Conservation (phyloP, 83 land plant genomes). For the Picea abies region DNA sequence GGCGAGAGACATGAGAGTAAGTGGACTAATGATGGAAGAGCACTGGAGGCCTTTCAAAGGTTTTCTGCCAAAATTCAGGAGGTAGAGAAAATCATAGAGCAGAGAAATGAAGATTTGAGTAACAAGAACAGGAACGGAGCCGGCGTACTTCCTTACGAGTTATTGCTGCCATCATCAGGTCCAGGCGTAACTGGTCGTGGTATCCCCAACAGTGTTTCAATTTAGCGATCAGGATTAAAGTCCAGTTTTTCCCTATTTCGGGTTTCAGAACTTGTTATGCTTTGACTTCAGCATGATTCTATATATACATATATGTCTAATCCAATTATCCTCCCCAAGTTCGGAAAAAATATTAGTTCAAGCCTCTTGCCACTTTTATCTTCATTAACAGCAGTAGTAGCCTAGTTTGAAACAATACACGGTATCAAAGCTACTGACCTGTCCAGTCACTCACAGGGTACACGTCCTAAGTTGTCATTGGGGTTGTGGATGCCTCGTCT, state of each 20-base stretch:
- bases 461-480: too few relatives aligned
- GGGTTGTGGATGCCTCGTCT: too few relatives aligned
- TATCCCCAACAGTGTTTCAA: slow-evolving; percentile 56
- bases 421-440: too few relatives aligned
- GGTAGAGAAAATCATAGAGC: slow-evolving; percentile 55
- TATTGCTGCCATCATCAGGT: slow-evolving; percentile 66
- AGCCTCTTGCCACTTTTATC: too few relatives aligned
- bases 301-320: too few relatives aligned
- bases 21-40: slow-evolving; percentile 21
- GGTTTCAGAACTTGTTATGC: too few relatives aligned
- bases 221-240: slow-evolving; percentile 18
- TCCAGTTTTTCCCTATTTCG: neutral
- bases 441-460: too few relatives aligned
- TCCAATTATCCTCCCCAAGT: too few relatives aligned
- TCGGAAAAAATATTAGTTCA: too few relatives aligned
- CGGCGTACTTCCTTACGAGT: slow-evolving; percentile 67
- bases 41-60: slow-evolving; percentile 27
- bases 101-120: slow-evolving; percentile 45
- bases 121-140: slow-evolving; percentile 58
- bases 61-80: slow-evolving; percentile 56
- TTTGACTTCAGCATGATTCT: too few relatives aligned
- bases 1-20: slow-evolving; percentile 40
- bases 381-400: too few relatives aligned
- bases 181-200: slow-evolving; percentile 82
- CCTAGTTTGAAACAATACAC: too few relatives aligned